Base-by-base conservation (phyloP, 257 asterid genomes). In the Solanum okadae region DNA sequence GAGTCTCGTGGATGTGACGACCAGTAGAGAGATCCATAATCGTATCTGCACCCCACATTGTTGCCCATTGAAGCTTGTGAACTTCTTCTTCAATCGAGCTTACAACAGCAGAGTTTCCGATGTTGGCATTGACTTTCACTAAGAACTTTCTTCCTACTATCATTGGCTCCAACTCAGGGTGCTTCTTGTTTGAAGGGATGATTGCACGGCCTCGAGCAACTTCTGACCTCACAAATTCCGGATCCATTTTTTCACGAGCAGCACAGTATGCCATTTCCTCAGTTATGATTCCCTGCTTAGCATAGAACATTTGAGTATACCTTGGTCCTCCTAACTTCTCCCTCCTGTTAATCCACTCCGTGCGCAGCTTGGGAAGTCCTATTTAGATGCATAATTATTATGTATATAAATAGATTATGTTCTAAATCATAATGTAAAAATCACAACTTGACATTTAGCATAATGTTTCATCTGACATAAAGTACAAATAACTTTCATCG, bases 11-110 rank as follows among this genome's bases (percentile, higher is more conserved):
- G 90, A 97, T 97, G 93, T 97, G 98, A 56, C 97, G 95, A 1
- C 99, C 99, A 0, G 99, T 95, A 1, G 99, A 97, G 46, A 97
- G 99, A 88, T 97, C 98, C 98, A 97, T 97, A 15, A 95, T 94
- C 4, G 99, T 97, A 84, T 97, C 99, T 3, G 98, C 99, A 5
- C 98, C 98, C 98, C 99, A 97, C 98, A 95, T 96, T 40, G 98
- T 97, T 59, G 98, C 99, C 99, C 98, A 97, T 87, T 97, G 98
- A 35, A 97, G 99, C 90, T 97, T 97, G 90, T 97, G 98, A 63
- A 97, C 99, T 92, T 97, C 98, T 91, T 97, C 98, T 89, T 97
- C 99, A 10, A 97, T 97, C 14, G 98, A 97, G 93, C 99, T 97
- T 16, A 96, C 93, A 61, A 97, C 97, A 10, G 98, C 99, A 25